These are phyloP conservation scores for Apiotrichum gracile DNA, from an alignment of 1,284 basidiomycete species.

Conservation along the genomic window DNA sequence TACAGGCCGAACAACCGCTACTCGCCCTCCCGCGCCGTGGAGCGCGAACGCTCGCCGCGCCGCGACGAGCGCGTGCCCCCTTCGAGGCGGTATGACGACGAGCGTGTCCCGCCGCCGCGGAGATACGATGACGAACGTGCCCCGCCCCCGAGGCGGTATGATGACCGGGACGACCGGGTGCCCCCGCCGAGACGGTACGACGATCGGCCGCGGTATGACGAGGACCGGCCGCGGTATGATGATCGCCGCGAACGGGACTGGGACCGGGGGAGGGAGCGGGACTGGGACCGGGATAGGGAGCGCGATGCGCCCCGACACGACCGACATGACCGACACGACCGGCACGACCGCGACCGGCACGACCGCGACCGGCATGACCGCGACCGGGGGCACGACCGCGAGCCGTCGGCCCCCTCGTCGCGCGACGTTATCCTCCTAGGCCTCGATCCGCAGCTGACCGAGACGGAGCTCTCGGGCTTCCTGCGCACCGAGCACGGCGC, in stretches of 20 bases:
- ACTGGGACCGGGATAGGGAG: neutral
- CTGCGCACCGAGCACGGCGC: slow-evolving; percentile 59
- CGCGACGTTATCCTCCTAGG: slow-evolving; percentile 80
- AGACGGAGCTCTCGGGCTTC: slow-evolving; percentile 68
- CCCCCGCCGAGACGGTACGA: slow-evolving; percentile 13
- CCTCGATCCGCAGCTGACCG: slow-evolving; percentile 78
- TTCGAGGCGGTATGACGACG: slow-evolving; percentile 11
- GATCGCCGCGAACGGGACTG: neutral
- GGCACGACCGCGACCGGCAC: neutral
- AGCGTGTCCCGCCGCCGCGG: slow-evolving; percentile 2
- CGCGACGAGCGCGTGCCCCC: slow-evolving; percentile 1
- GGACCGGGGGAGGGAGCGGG: neutral
- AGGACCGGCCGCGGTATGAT: no score
- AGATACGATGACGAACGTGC: slow-evolving; percentile 13
- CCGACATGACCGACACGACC: neutral
- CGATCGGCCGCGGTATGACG: neutral
- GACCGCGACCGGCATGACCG: neutral
- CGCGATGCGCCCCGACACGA: neutral
- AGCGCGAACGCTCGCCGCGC: neutral
- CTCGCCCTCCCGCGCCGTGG: slow-evolving; percentile 2
- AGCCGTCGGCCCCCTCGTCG: slow-evolving; percentile 28
- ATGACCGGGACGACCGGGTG: neutral
- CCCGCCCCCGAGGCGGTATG: neutral
- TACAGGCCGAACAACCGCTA: neutral
- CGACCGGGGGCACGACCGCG: neutral